These are phyloP conservation scores for Vitis hybrid DNA, from an alignment of 177 flowering plant species.

Conservation along the genomic window DNA sequence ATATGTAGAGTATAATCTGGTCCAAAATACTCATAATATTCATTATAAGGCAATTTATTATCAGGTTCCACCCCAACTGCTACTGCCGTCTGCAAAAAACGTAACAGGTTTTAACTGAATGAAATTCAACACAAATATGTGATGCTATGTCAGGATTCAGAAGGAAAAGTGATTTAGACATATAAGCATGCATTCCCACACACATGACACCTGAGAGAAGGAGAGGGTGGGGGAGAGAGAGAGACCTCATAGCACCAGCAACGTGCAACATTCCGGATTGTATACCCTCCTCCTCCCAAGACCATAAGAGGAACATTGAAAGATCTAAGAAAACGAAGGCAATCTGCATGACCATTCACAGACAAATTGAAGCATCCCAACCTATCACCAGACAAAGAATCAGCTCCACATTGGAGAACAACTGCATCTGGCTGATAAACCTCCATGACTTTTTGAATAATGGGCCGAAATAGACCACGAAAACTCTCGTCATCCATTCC, in stretches of 20 bases:
- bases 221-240: no score
- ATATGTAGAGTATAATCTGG: conserved; percentile 87
- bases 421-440: conserved; percentile 89
- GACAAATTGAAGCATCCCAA: conserved; percentile 92
- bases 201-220: no score
- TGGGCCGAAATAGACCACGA: conserved; percentile 63
- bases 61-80: conserved; percentile 95
- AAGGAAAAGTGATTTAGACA: neutral
- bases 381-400: conserved; percentile 85
- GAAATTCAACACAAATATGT: neutral
- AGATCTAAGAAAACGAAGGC: conserved; percentile 78
- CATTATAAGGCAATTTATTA: conserved; percentile 84
- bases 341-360: conserved; percentile 91
- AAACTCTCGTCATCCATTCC: conserved; percentile 91
- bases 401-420: conserved; percentile 96
- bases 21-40: conserved; percentile 90
- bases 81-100: conserved; percentile 77
- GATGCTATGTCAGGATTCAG: neutral
- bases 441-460: conserved; percentile 82
- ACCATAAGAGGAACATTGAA: conserved; percentile 90
- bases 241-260: conserved; percentile 95
- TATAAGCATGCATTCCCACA: neutral
- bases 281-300: conserved; percentile 94
- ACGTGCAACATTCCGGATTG: conserved; percentile 89
- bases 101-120: conserved; percentile 4